Conservation (phyloP, 176 grass and related monocot genomes). For the Bothriochloa decipiens region DNA sequence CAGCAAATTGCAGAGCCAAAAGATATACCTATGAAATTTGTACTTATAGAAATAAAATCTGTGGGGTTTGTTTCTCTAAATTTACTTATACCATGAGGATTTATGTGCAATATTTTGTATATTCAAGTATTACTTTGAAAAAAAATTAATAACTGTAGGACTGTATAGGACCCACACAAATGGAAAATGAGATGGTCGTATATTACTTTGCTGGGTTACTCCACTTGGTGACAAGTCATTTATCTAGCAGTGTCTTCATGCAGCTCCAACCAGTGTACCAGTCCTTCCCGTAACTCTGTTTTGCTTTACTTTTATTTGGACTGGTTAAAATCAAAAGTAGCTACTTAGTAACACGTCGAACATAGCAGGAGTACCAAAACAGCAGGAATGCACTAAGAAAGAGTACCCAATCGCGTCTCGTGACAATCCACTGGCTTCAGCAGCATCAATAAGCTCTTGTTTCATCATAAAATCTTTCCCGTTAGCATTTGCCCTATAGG, state of each 20-base stretch:
- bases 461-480: conserved; percentile 72
- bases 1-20: background rate
- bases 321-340: conserved; percentile 49
- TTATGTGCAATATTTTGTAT: background rate
- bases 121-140: background rate
- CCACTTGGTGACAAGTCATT: conserved; percentile 59
- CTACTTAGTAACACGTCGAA: conserved; percentile 19
- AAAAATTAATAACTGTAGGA: background rate
- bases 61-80: background rate
- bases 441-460: conserved; percentile 87
- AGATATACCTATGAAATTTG: background rate
- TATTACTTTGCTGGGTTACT: conserved; percentile 78
- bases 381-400: conserved; percentile 25
- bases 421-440: conserved; percentile 86
- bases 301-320: conserved; percentile 70
- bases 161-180: background rate
- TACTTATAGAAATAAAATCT: conserved; percentile 10
- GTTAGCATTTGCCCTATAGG: conserved; percentile 52
- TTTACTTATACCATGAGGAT: background rate
- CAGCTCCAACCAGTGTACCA: conserved; percentile 89
- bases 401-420: conserved; percentile 65
- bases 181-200: background rate
- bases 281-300: conserved; percentile 61
- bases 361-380: conserved; percentile 24
- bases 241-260: conserved; percentile 77